Base-by-base conservation (phyloP, 345 rosid genomes). In the Eucalyptus tenuipes region DNA sequence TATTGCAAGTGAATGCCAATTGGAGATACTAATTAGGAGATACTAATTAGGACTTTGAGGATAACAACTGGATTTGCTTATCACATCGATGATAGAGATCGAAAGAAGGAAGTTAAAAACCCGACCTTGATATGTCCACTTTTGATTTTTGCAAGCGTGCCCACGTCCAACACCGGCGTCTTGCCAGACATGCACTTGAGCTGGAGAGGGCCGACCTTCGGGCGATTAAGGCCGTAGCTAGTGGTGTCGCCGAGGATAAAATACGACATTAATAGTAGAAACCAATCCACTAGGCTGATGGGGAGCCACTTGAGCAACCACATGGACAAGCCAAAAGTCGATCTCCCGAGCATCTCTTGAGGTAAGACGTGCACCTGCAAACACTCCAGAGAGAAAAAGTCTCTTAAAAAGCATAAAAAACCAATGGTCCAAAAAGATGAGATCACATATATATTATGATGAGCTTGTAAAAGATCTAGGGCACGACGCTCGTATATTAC, bases 281-380 rank as follows among this genome's bases (percentile, higher is more conserved):
- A 91, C 33, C 87, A 90, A 84, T 97, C 99, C 68, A 95, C 98
- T 7, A 95, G 91, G 85, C 90, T 88, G 68, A 93, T 59, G 16
- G 98, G 97, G 49, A 97, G 89, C 99, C 97, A 97, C 92, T 97
- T 94, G 86, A 96, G 96, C 88, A 97, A 85, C 91, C 94, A 94
- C 93, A 94, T 95, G 71, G 97, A 90, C 57, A 97, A 44, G n/a
- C 95, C 97, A 85, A 97, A 97, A 84, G 98, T 96, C 61, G 99
- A 96, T 87, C 89, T 89, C 22, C 99, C 98, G 12, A 97, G 91
- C 94, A 97, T 95, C 94, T 96, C 95, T 90, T 93, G 98, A 13
- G 99, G 99, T 92, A 97, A 91, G 88, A 97, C 95, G 92, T 97
- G 99, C 90, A 97, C 95, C 99, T 97, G 92, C 89, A 89, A 89